Base-by-base conservation (phyloP, 2,329 filamentous ascomycete genomes). In the Ophidiomyces ophidiicola region DNA sequence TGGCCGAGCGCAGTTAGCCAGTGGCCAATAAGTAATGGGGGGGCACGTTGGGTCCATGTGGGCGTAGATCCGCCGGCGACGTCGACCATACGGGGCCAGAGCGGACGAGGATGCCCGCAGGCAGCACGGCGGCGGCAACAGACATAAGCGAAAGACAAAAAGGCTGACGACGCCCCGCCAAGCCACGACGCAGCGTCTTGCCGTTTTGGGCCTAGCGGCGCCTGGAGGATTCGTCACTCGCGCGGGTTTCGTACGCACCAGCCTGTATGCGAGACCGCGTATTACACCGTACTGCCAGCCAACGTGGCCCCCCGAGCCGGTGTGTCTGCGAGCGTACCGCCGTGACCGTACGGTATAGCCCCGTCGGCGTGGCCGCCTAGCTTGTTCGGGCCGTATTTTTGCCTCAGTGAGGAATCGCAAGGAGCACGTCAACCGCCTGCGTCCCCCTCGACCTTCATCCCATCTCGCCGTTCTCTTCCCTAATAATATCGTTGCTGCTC, bases 401-500 rank as follows among this genome's bases (percentile, higher is more conserved):
- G n/a, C n/a, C n/a, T n/a, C n/a, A n/a, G n/a, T n/a, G n/a, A n/a
- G n/a, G n/a, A 15, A 29, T 34, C 40, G 40, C 38, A 42, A 28
- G 33, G 32, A 20, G 21, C 29, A 43, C 41, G 34, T 38, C 41
- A 38, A 39, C 33, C 36, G 41, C 43, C 29, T 38, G 36, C 43
- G 33, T 40, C 40, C 41, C 45, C 39, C 36, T 29, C 42, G 37
- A 48, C 29, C 33, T 35, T 34, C 39, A 44, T 35, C 43, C 43
- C 44, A 35, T 35, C 12, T 33, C 20, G 6, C 33, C 33, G 35
- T 17, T 38, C 23, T 41, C 36, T 30, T 29, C 32, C 28, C 18
- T 20, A 31, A 29, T 38, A 36, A 30, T 32, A 36, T 41, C 43
- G 41, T 35, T 44, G 45, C 30, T 31, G 46, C 48, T 78, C 28